These are phyloP conservation scores for Thelephora terrestris DNA, from an alignment of 1,284 basidiomycete species.

Conservation along the genomic window DNA sequence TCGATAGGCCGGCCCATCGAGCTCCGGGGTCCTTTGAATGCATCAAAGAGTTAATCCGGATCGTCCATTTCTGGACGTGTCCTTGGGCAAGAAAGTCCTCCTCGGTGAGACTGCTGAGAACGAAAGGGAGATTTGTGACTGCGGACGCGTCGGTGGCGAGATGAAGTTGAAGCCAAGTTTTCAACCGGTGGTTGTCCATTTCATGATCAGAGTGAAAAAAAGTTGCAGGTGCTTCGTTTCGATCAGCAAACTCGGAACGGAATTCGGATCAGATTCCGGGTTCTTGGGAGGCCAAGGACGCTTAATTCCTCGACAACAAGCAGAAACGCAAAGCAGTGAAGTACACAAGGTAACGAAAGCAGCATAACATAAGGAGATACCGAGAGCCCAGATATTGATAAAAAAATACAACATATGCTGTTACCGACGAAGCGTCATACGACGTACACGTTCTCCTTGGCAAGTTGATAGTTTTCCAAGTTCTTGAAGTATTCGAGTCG, in stretches of 20 bases:
- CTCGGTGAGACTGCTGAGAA: constrained; percentile 40
- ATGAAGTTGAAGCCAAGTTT: constrained; percentile 57
- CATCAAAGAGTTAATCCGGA: constrained; percentile 57
- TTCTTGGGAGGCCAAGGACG: too few relatives aligned
- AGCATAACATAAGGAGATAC: too few relatives aligned
- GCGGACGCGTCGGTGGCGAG: constrained; percentile 57
- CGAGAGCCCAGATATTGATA: not conserved
- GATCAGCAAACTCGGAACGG: too few relatives aligned
- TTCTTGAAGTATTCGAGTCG: not conserved
- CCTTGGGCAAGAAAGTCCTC: constrained; percentile 46
- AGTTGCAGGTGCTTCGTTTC: too few relatives aligned
- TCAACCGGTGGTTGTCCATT: constrained; percentile 38
- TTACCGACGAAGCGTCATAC: not conserved
- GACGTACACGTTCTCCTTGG: not conserved
- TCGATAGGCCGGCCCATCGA: constrained; percentile 66
- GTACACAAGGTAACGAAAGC: too few relatives aligned
- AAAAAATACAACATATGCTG: not conserved
- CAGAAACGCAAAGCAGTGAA: too few relatives aligned
- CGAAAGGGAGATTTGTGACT: constrained; percentile 44
- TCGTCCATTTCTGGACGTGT: constrained; percentile 63
- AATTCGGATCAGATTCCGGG: too few relatives aligned
- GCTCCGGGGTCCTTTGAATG: constrained; percentile 62
- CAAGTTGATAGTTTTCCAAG: not conserved
- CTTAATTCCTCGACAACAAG: too few relatives aligned
- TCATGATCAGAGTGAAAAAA: not conserved